Evolutionary conservation across 2,329 filamentous ascomycete genomes (phyloP).

Genomic region (Uncinocarpus reesii): DNA sequence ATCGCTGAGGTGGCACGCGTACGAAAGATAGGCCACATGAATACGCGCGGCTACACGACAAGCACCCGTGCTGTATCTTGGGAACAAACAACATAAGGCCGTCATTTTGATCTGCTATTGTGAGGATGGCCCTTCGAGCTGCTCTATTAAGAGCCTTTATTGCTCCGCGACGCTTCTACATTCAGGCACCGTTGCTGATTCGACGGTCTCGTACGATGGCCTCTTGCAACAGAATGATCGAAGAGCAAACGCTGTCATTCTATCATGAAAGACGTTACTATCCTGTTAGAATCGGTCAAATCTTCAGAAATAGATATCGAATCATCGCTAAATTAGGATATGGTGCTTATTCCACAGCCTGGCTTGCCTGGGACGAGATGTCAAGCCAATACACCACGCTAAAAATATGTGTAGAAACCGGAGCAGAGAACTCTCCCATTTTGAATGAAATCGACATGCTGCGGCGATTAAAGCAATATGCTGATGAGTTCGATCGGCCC

Average conservation of each 20-base stretch:
- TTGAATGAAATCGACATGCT: conserved; percentile 21
- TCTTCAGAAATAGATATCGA: conserved; percentile 18
- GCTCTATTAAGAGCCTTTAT: background rate
- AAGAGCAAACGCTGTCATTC: conserved; percentile 13
- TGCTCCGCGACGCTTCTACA: background rate
- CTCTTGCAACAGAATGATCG: conserved; percentile 1
- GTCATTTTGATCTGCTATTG: too few species aligned
- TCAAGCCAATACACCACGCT: conserved; percentile 15
- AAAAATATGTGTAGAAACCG: conserved; percentile 9
- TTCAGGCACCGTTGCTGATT: background rate
- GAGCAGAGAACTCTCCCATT: conserved; percentile 15
- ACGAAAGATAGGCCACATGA: too few species aligned
- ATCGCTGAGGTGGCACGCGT: too few species aligned
- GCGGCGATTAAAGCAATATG: conserved; percentile 15
- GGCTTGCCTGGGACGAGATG: conserved; percentile 19
- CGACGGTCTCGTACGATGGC: conserved; percentile 6
- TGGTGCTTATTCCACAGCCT: conserved; percentile 22
- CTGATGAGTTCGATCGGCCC: too few species aligned
- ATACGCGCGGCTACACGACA: too few species aligned
- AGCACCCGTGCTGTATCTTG: too few species aligned
- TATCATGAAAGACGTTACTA: conserved; percentile 20
- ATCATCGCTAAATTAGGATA: conserved; percentile 22
- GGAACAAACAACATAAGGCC: too few species aligned
- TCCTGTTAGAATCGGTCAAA: conserved; percentile 18
- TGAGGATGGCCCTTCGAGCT: too few species aligned